Evolutionary conservation across 805 yeast genomes (phyloP), one percentile per base, ranked within the genome.

Genomic region (Myxozyma melibiosi): DNA sequence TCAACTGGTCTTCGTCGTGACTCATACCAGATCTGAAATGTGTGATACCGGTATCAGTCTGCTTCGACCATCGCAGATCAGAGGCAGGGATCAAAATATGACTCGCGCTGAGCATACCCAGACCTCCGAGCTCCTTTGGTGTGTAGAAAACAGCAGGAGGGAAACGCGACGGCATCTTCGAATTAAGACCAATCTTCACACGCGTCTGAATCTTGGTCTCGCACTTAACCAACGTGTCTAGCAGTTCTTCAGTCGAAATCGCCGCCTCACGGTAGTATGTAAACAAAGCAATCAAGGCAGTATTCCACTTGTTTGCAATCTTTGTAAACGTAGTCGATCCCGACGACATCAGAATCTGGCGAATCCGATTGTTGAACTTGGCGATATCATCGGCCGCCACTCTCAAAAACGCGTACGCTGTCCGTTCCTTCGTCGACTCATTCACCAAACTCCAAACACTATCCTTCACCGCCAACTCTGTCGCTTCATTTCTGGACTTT

Each of bases 91-190:
- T 94, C 61, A 94, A 76, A 48, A 94, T 89, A 70, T 94, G 99
- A 13, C 97, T 89, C 0, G 98, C 98, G 77, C 96, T 88, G 25
- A 94, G 76, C 99, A 94, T 94, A 25, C 99, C 99, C 42, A 94
- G 75, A 42, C 99, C 99, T 49, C 99, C 99, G 2, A 94, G 74
- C 70, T 94, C 99, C 65, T 91, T 92, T 0, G 99, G 99, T 0
- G 99, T 90, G 70, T 94, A 94, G 67, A 94, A 94, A 0, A 94
- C 99, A 2, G 97, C 97, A 0, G 99, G 99, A 2, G 99, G 99
- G 74, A 94, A 94, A 54, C 99, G 78, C 0, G 97, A 85, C 0
- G 99, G 99, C 99, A 94, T 94, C 72, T 94, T 94, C 13, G 98
- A 92, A 67, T 94, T 94, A 59, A 94, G 78, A 0, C 99, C 99